Percentiles rank a stretch among this genome's conserved stretches.
These are phyloP conservation scores for Candida mattraensis DNA, from an alignment of 805 yeast species.

Conservation along the genomic window DNA sequence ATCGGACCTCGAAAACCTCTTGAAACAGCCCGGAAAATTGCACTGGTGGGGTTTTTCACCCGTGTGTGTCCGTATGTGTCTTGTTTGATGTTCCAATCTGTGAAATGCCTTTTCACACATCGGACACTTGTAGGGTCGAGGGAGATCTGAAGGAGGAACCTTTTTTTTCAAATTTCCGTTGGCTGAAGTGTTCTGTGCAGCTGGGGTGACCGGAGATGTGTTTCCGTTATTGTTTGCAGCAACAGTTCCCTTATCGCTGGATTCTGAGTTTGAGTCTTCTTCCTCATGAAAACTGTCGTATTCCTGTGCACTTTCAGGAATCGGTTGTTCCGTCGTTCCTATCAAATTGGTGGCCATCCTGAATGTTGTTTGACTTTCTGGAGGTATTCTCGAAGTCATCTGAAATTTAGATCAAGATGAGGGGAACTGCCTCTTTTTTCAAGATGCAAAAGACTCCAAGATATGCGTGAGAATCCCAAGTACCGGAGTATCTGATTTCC, in stretches of 20 bases:
- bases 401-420: too few species aligned
- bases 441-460: too few species aligned
- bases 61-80: slow-evolving; percentile 90
- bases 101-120: slow-evolving; percentile 85
- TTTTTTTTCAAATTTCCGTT: slow-evolving; percentile 24
- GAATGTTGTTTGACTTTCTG: slow-evolving; percentile 29
- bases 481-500: too few species aligned
- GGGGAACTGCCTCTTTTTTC: too few species aligned
- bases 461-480: too few species aligned
- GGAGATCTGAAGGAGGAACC: slow-evolving; percentile 26
- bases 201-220: slow-evolving; percentile 20
- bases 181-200: slow-evolving; percentile 23
- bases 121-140: slow-evolving; percentile 80
- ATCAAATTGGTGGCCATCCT: slow-evolving; percentile 30
- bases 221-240: slow-evolving; percentile 1
- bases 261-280: slow-evolving; percentile 1
- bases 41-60: slow-evolving; percentile 92
- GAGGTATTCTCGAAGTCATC: slow-evolving; percentile 30
- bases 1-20: slow-evolving; percentile 77
- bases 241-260: neutral
- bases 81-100: slow-evolving; percentile 84
- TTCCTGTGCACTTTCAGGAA: slow-evolving; percentile 2
- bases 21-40: slow-evolving; percentile 78
- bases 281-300: neutral
- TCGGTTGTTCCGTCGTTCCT: slow-evolving; percentile 2